A percentile compares a stretch with the other conserved stretches of the same genome.
phyloP scores from a whole-genome alignment of 192 early-diverging fungal species.

The Entomortierella parvispora region DNA sequence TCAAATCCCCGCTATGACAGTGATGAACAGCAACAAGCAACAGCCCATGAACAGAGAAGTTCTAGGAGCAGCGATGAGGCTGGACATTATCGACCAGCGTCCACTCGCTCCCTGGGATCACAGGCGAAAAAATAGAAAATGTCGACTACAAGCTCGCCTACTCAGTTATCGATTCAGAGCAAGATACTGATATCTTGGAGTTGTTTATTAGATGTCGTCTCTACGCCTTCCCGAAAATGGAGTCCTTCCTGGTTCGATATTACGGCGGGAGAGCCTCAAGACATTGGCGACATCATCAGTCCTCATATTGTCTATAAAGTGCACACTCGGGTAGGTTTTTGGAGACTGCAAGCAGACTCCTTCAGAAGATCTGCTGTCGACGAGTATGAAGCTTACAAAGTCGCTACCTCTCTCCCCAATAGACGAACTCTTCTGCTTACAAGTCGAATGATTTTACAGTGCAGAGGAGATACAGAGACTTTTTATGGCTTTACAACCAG shows the following conservation, averaged over 20 bases:
- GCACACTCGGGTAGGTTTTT: conserved; percentile 68
- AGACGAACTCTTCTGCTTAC: conserved; percentile 85
- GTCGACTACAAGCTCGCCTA: too few relatives aligned
- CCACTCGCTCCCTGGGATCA: conserved; percentile 42
- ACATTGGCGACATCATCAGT: conserved; percentile 89
- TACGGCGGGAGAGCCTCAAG: conserved; percentile 85
- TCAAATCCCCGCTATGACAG: conserved; percentile 35
- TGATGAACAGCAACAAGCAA: conserved; percentile 16
- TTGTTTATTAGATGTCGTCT: conserved; percentile 32
- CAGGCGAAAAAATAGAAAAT: conserved; percentile 5
- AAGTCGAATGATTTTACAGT: conserved; percentile 82
- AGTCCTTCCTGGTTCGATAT: conserved; percentile 64
- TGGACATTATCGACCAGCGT: conserved; percentile 37
- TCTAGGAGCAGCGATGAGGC: not conserved
- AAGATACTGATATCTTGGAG: not conserved
- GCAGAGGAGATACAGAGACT: conserved; percentile 90
- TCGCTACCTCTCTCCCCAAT: not conserved
- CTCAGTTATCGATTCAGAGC: too few relatives aligned
- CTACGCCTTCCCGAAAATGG: conserved; percentile 55
- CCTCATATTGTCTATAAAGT: conserved; percentile 91
- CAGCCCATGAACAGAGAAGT: not conserved
- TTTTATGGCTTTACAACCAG: conserved; percentile 92
- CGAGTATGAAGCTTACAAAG: not conserved
- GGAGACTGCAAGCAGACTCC: too few relatives aligned
- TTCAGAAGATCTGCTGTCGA: too few relatives aligned